Evolutionary conservation across 2,329 filamentous ascomycete species (phyloP).

Genomic region (Diaporthe destruens): DNA sequence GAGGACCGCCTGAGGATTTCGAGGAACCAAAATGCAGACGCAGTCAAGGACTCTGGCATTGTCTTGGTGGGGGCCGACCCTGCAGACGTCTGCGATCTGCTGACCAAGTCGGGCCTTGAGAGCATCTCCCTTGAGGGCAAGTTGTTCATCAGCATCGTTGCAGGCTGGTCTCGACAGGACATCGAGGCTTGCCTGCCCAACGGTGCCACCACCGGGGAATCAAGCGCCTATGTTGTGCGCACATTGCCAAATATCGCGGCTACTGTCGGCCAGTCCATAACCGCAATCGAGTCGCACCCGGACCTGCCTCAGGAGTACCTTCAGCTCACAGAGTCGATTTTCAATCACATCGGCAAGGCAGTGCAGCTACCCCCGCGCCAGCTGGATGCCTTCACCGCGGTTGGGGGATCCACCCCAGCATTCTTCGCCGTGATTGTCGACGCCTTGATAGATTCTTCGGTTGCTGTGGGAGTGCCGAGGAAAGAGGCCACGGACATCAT

Average conservation of each 20-base stretch:
- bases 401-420: constrained; percentile 71
- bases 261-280: constrained; percentile 50
- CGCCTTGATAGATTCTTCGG: constrained; percentile 69
- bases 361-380: constrained; percentile 62
- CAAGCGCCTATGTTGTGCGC: constrained; percentile 48
- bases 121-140: constrained; percentile 56
- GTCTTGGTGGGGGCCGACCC: constrained; percentile 63
- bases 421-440: constrained; percentile 71
- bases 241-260: constrained; percentile 54
- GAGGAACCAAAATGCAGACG: constrained; percentile 51
- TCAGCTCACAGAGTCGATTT: constrained; percentile 58
- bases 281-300: constrained; percentile 49
- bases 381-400: constrained; percentile 70
- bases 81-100: constrained; percentile 53
- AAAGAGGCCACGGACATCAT: constrained; percentile 69
- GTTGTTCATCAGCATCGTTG: constrained; percentile 64
- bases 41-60: constrained; percentile 53
- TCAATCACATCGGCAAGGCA: constrained; percentile 66
- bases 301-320: constrained; percentile 45
- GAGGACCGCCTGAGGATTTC: constrained; percentile 9
- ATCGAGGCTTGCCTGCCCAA: constrained; percentile 55
- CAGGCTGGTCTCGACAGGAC: constrained; percentile 59
- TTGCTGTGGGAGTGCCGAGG: constrained; percentile 70
- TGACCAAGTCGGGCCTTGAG: constrained; percentile 53
- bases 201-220: constrained; percentile 14